phyloP scores from a whole-genome alignment of 1,284 basidiomycete species.

The Fomitiporia mediterranea region DNA sequence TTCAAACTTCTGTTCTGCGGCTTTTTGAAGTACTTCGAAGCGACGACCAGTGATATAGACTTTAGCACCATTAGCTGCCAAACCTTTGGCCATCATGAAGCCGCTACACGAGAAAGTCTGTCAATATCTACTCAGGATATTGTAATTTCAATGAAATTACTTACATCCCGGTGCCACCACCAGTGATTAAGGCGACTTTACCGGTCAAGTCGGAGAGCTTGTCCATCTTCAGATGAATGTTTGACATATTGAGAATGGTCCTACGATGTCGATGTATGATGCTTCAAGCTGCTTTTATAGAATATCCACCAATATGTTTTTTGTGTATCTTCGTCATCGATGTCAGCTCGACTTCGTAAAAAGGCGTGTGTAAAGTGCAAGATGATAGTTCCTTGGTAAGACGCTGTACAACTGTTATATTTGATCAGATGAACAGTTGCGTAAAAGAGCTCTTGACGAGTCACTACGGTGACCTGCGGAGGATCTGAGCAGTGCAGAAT shows the following conservation, averaged over 20 bases:
- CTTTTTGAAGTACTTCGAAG: constrained; percentile 27
- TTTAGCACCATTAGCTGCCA: constrained; percentile 40
- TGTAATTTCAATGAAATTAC: neutral
- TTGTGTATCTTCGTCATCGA: neutral
- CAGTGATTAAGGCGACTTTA: constrained; percentile 30
- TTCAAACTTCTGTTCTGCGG: constrained; percentile 19
- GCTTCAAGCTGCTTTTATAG: neutral
- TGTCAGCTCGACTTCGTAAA: neutral
- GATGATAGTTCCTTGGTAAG: too few relatives aligned
- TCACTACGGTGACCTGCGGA: neutral
- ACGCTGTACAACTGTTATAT: too few relatives aligned
- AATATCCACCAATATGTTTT: neutral
- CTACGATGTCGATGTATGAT: neutral
- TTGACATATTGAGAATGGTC: neutral
- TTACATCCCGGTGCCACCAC: constrained; percentile 34
- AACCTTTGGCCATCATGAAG: constrained; percentile 37
- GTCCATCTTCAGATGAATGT: constrained; percentile 6
- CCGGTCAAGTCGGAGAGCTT: constrained; percentile 20
- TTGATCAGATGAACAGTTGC: too few relatives aligned
- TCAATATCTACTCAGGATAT: neutral
- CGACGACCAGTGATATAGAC: constrained; percentile 38
- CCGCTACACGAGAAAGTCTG: constrained; percentile 25
- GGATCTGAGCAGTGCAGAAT: too few relatives aligned
- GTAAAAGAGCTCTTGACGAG: too few relatives aligned
- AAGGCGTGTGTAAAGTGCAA: neutral